Evolutionary conservation across 2,329 filamentous ascomycete genomes (phyloP), one percentile per base, ranked within the genome.

Genomic region (Sclerotinia glacialis): DNA sequence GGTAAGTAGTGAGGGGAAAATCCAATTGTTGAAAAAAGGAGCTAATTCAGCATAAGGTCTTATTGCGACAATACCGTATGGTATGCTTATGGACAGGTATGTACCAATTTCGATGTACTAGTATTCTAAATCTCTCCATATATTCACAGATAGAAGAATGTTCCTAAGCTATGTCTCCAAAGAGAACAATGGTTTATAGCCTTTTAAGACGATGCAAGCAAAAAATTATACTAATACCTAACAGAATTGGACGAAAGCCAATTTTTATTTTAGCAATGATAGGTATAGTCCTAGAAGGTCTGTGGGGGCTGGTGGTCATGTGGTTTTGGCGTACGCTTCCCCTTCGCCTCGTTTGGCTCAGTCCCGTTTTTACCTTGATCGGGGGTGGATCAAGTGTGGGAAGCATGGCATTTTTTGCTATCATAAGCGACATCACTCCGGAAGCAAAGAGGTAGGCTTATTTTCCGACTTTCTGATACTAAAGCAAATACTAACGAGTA

Each of bases 81-180:
- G 78, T 31, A 71, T 78, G n/a, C 72, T 77, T 0, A 77, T 77
- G 12, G 78, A 80, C 69, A 74, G 75, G 74, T 77, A 62, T 70
- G 72, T 26, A 49, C 2, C 16, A 5, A 42, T 23, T 11, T 56
- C 14, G 16, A 9, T 23, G 46, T 11, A 11, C 18, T n/a, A 47
- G 23, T 11, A 23, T 42, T 6, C 5, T n/a, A n/a, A 5, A 40
- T 40, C 6, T 26, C 53, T 40, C 8, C n/a, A 40, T 18, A 28
- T 42, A 1, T 23, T 14, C 16, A 49, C 31, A 49, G 12, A 37
- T 37, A 37, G 23, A 61, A n/a, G 16, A 59, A 26, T 7, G 8
- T 16, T 14, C 3, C 21, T 14, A 6, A 23, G 53, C 2, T 49
- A 23, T 23, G 1, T 5, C 6, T 16, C 6, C 1, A 16, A 34